phyloP scores from a whole-genome alignment of 345 rosid genomes.

The Hypericum perforatum region DNA sequence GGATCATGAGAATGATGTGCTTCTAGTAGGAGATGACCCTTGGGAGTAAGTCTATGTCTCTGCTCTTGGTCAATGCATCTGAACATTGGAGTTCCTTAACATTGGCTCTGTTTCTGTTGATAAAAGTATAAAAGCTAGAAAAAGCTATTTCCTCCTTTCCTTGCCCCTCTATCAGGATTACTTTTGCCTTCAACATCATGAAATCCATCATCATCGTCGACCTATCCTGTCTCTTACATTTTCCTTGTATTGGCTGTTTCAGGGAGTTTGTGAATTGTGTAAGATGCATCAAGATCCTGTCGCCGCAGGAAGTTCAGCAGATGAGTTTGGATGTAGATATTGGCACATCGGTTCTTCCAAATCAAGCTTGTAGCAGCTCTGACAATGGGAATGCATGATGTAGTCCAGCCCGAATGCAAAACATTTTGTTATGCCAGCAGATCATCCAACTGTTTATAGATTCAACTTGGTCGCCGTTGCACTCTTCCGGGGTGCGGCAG shows the following conservation, averaged over 20 bases:
- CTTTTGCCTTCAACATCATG: not conserved
- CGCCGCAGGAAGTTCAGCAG: conserved; percentile 75
- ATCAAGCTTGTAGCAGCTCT: conserved; percentile 63
- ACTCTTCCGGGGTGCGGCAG: too few relatives aligned
- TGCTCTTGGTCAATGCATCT: not conserved
- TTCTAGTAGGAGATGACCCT: conserved; percentile 75
- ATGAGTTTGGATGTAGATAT: conserved; percentile 68
- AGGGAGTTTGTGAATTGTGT: conserved; percentile 73
- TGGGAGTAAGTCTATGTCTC: conserved; percentile 51
- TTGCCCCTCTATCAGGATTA: not conserved
- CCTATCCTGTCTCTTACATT: conserved; percentile 1
- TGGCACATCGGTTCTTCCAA: conserved; percentile 38
- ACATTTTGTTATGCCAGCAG: not conserved
- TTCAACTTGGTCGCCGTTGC: too few relatives aligned
- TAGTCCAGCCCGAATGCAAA: conserved; percentile 16
- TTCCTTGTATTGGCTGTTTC: conserved; percentile 6
- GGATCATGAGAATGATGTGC: conserved; percentile 66
- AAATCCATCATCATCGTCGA: not conserved
- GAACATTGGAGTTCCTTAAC: not conserved
- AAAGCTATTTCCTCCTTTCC: not conserved
- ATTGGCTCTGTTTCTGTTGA: not conserved
- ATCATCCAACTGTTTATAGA: too few relatives aligned
- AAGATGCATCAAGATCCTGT: conserved; percentile 52
- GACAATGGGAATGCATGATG: conserved; percentile 40
- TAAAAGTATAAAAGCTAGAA: too few relatives aligned